These are phyloP conservation scores for Rhizopus microsporus DNA, from an alignment of 371 early-diverging fungal species.

Conservation along the genomic window DNA sequence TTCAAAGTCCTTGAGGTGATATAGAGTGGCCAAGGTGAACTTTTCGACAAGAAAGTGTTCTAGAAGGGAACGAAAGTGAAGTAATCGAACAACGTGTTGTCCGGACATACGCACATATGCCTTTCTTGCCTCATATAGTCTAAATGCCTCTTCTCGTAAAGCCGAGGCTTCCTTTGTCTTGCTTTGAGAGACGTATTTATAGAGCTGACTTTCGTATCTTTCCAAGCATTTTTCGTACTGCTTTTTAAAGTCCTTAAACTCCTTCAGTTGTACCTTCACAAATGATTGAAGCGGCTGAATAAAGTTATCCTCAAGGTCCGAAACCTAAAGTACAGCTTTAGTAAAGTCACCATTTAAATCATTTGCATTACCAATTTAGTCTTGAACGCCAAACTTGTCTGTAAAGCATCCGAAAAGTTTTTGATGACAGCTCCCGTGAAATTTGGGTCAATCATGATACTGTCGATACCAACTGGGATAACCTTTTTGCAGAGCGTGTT, in stretches of 20 bases:
- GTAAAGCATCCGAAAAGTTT: conserved; percentile 57
- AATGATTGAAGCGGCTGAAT: conserved; percentile 63
- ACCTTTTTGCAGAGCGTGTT: conserved; percentile 32
- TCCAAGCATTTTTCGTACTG: conserved; percentile 55
- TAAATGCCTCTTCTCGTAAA: conserved; percentile 64
- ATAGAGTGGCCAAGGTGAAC: conserved; percentile 26
- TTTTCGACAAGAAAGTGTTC: conserved; percentile 28
- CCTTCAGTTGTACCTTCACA: conserved; percentile 63
- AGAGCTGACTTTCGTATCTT: conserved; percentile 60
- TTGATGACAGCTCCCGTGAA: conserved; percentile 50
- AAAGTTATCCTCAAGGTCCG: conserved; percentile 62
- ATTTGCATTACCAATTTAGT: conserved; percentile 52
- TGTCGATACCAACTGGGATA: conserved; percentile 36
- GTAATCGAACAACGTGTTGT: conserved; percentile 23
- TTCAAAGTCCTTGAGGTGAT: conserved; percentile 23
- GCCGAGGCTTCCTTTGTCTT: conserved; percentile 64
- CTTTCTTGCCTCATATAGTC: conserved; percentile 62
- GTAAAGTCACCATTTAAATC: conserved; percentile 32
- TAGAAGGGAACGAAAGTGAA: conserved; percentile 29
- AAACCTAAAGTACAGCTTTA: conserved; percentile 42
- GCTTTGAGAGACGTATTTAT: conserved; percentile 52
- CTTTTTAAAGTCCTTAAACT: conserved; percentile 62
- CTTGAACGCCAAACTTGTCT: conserved; percentile 55
- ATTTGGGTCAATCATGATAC: conserved; percentile 46
- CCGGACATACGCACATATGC: conserved; percentile 54